Conservation (phyloP, 2,329 filamentous ascomycete genomes). For the Didymella arachidicola region DNA sequence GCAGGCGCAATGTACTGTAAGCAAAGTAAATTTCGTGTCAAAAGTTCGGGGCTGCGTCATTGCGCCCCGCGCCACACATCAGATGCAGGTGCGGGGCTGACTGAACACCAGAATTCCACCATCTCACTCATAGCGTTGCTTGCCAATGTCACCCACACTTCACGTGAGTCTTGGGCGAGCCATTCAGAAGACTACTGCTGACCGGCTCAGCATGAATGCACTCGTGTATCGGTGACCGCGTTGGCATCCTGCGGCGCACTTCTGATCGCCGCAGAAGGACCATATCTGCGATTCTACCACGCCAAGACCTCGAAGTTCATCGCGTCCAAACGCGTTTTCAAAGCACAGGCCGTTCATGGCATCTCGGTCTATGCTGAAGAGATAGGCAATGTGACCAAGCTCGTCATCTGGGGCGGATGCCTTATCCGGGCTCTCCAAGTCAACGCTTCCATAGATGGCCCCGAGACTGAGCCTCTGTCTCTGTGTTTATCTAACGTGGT, state of each 20-base stretch:
- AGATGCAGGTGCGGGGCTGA: conserved; percentile 40
- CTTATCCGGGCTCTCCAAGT: conserved; percentile 58
- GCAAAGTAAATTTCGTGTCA: conserved; percentile 24
- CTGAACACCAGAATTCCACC: conserved; percentile 44
- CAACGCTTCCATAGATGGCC: conserved; percentile 29
- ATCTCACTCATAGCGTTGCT: conserved; percentile 24
- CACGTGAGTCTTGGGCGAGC: conserved; percentile 35
- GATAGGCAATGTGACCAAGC: conserved; percentile 30
- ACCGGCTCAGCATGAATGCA: conserved; percentile 48
- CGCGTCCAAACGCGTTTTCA: conserved; percentile 63
- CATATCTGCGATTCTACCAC: conserved; percentile 52
- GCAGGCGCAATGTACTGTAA: conserved; percentile 28
- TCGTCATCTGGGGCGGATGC: conserved; percentile 49
- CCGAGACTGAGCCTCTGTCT: conserved; percentile 32
- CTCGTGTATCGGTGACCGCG: conserved; percentile 56
- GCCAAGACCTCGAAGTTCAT: conserved; percentile 35
- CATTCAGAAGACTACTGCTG: conserved; percentile 14
- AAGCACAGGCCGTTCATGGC: conserved; percentile 76
- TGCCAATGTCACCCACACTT: conserved; percentile 47
- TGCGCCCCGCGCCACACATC: conserved; percentile 25
- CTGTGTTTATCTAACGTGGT: conserved; percentile 30
- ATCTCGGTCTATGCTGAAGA: conserved; percentile 59
- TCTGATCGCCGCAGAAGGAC: conserved; percentile 55
- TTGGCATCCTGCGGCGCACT: conserved; percentile 49
- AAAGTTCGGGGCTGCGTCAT: conserved; percentile 33